Conservation (phyloP, 2,329 filamentous ascomycete species). For the Colletotrichum magnum region DNA sequence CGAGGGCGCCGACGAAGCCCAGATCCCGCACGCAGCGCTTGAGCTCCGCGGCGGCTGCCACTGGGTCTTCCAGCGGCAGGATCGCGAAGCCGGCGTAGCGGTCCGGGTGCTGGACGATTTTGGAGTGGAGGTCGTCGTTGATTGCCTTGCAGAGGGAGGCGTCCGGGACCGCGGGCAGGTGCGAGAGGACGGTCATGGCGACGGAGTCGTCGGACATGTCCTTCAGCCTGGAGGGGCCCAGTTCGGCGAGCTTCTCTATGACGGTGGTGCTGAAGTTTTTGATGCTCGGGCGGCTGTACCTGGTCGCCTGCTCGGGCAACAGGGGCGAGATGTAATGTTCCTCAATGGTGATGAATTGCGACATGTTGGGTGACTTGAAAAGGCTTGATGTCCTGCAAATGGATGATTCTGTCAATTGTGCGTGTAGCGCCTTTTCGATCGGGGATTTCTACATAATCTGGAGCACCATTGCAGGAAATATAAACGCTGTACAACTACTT, state of each 20-base stretch:
- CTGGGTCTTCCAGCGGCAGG: conserved; percentile 42
- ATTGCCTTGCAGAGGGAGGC: conserved; percentile 3
- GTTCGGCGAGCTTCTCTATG: conserved; percentile 16
- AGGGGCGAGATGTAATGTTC: conserved; percentile 27
- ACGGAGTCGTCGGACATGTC: conserved; percentile 23
- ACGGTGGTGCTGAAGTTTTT: conserved; percentile 9
- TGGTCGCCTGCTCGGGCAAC: conserved; percentile 5
- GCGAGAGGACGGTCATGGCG: conserved; percentile 22
- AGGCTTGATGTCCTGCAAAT: not conserved
- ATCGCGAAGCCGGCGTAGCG: conserved; percentile 43
- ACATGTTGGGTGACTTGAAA: not conserved
- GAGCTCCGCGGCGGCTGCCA: conserved; percentile 48
- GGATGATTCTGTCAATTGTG: no score
- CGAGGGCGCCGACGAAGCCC: conserved; percentile 51
- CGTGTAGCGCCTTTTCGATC: no score
- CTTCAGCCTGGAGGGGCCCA: conserved; percentile 6
- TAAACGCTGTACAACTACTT: not conserved
- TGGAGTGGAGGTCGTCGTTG: conserved; percentile 25
- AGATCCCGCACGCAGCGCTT: conserved; percentile 47
- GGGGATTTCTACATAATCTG: no score
- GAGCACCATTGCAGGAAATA: not conserved
- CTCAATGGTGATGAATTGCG: conserved; percentile 17
- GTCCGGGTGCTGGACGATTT: conserved; percentile 48
- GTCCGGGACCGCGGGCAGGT: not conserved
- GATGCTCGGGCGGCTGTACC: not conserved